Base-by-base conservation (phyloP, 495 filamentous ascomycete species). In the Terfezia boudieri region DNA sequence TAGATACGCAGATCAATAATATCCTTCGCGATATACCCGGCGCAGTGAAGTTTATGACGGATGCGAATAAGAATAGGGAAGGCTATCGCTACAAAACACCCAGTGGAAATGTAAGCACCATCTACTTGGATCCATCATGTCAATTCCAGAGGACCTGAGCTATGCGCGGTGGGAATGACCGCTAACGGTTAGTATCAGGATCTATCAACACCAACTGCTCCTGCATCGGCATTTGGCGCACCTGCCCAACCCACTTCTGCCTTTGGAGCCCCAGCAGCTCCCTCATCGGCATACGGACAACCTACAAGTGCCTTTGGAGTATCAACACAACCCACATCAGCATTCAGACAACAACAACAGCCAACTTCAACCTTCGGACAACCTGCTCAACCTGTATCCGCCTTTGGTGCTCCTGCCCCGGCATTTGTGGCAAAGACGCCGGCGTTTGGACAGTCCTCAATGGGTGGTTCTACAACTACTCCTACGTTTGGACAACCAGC, bases 371-470 rank as follows among this genome's bases (percentile, higher is more conserved):
- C 60, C 7, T 62, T 62, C 22, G 52, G 54, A 9, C 59, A 59
- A 50, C 51, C 54, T 10, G n/a, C 14, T 12, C 16, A 20, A 12
- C 56, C 50, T 22, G 49, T 50, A 9, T 48, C 60, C 37, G 23
- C 51, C 7, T 63, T 63, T 55, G 46, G 54, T 20, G 9, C 57
- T 4, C 17, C 56, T 53, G 49, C 49, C 11, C 62, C 67, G 62
- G 59, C 10, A 57, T 60, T 51, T 35, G 26, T n/a, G 59, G 37
- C 10, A 53, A 64, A 32, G 37, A 51, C 52, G 37, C 23, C 49
- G 32, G 55, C 57, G 38, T 67, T 69, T 54, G 64, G 66, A 2
- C 64, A 68, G 38, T 8, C 54, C 37, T 35, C 49, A 8, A 17
- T 52, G n/a, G 49, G 48, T 5, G 43, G 14, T 20, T 37, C 53